A percentile compares a stretch with the other conserved stretches of the same genome.
Evolutionary conservation across 371 early-diverging fungal species (phyloP).

Genomic region (Amoeboradix gromovi): DNA sequence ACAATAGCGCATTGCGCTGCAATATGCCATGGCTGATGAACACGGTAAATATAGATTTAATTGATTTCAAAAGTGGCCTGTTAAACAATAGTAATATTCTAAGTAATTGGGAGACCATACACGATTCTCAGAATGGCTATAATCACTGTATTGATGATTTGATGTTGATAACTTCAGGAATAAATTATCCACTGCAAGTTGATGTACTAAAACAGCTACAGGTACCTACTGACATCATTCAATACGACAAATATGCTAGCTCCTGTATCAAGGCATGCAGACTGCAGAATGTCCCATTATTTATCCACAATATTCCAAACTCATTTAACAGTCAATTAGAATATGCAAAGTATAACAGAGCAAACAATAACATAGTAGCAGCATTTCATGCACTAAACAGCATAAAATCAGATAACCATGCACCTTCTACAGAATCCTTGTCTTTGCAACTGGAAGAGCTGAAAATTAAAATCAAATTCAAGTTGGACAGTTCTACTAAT

Average conservation of each 20-base stretch:
- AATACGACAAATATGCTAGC: no score
- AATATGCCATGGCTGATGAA: no score
- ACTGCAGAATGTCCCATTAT: background rate
- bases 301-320: background rate
- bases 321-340: background rate
- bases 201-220: no score
- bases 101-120: background rate
- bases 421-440: background rate
- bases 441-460: background rate
- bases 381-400: background rate
- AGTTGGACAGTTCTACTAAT: background rate
- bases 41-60: no score
- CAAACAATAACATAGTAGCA: background rate
- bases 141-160: no score
- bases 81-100: no score
- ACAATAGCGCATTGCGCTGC: no score
- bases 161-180: no score
- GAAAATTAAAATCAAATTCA: background rate
- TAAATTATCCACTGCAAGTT: no score
- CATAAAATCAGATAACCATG: background rate
- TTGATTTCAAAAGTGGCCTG: no score
- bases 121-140: background rate
- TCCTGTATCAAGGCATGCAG: background rate
- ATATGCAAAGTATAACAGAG: background rate
- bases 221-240: no score